Conservation (phyloP, 2,329 filamentous ascomycete species). For the Emericellopsis atlantica region DNA sequence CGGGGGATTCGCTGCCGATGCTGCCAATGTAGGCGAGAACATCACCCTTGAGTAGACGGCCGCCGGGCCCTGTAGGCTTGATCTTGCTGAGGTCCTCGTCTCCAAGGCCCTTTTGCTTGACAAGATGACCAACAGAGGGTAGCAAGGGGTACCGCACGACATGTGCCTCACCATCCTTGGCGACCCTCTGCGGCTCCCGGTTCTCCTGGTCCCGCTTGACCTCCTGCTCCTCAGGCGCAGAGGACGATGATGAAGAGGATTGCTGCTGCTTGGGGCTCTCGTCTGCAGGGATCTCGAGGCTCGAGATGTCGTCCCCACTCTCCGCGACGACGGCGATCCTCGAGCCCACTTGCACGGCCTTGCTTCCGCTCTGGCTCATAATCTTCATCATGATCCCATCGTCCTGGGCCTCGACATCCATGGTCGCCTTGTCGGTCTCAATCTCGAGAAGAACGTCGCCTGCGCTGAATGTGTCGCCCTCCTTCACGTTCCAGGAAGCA, state of each 20-base stretch:
- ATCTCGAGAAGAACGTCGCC: slow-evolving; percentile 86
- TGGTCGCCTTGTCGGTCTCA: slow-evolving; percentile 87
- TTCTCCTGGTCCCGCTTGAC: background rate
- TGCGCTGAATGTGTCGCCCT: slow-evolving; percentile 69
- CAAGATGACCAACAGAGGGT: slow-evolving; percentile 73
- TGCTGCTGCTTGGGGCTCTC: slow-evolving; percentile 23
- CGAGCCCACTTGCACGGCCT: slow-evolving; percentile 64
- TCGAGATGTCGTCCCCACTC: slow-evolving; percentile 62
- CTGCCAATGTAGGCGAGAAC: slow-evolving; percentile 79
- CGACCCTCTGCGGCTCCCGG: slow-evolving; percentile 13
- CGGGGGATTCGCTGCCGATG: slow-evolving; percentile 61
- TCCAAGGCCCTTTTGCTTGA: slow-evolving; percentile 67
- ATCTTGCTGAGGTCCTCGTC: slow-evolving; percentile 70
- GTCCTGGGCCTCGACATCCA: slow-evolving; percentile 90
- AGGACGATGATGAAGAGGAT: too few relatives aligned
- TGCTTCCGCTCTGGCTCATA: slow-evolving; percentile 57
- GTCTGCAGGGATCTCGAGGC: slow-evolving; percentile 64
- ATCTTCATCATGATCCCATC: slow-evolving; percentile 83
- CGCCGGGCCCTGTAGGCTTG: slow-evolving; percentile 74
- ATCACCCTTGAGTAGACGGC: slow-evolving; percentile 87
- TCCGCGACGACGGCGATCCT: slow-evolving; percentile 79
- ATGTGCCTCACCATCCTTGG: slow-evolving; percentile 32
- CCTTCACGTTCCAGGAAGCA: slow-evolving; percentile 72
- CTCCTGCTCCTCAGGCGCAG: slow-evolving; percentile 5
- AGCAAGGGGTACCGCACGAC: slow-evolving; percentile 62